phyloP scores from a whole-genome alignment of 805 yeast genomes.

The Pichia gijzeniarum region DNA sequence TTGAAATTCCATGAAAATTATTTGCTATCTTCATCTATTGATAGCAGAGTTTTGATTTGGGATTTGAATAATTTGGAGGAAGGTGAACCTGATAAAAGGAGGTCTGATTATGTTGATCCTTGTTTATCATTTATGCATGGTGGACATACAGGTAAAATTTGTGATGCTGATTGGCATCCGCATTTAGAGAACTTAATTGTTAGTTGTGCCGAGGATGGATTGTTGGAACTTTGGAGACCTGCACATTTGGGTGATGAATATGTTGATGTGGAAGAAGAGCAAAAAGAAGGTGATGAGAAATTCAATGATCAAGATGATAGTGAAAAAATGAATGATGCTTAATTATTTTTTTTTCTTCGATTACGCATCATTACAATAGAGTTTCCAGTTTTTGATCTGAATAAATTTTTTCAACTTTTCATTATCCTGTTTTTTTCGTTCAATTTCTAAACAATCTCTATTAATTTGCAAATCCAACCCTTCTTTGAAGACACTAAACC shows the following conservation, averaged over 20 bases:
- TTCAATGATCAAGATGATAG: constrained; percentile 24
- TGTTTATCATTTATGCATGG: constrained; percentile 77
- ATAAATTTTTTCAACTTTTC: constrained; percentile 28
- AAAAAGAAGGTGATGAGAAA: constrained; percentile 28
- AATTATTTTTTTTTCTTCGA: neutral
- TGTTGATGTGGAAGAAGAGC: constrained; percentile 35
- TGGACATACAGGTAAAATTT: constrained; percentile 70
- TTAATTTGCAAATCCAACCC: constrained; percentile 33
- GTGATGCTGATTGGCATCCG: constrained; percentile 67
- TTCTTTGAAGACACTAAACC: constrained; percentile 29
- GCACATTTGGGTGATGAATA: constrained; percentile 39
- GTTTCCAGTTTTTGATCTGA: constrained; percentile 31
- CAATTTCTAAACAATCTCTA: constrained; percentile 19
- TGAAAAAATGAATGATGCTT: no score
- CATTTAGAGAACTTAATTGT: constrained; percentile 49
- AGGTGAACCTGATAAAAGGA: constrained; percentile 49
- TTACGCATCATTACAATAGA: constrained; percentile 5
- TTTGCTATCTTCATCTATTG: constrained; percentile 55
- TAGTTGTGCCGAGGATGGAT: constrained; percentile 68
- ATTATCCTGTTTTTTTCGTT: constrained; percentile 14
- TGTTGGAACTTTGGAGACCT: constrained; percentile 73
- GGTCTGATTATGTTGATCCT: constrained; percentile 60
- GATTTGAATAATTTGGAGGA: constrained; percentile 55
- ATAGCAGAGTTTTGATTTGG: constrained; percentile 71
- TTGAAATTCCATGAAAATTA: constrained; percentile 42